phyloP scores from a whole-genome alignment of 768 basidiomycete genomes.

The Boletus insuetus region DNA sequence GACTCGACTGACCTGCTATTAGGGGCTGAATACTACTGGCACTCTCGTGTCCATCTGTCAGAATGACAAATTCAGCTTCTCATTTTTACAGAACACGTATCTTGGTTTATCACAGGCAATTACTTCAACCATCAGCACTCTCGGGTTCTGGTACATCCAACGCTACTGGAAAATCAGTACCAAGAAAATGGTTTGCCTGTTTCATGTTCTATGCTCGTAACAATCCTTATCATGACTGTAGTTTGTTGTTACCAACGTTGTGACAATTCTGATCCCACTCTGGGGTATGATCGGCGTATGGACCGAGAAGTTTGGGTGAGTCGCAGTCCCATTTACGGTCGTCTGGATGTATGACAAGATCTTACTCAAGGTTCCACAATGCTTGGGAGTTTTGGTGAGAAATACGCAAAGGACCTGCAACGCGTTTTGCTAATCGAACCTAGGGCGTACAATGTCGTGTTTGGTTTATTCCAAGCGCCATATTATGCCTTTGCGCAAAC shows the following conservation, averaged over 20 bases:
- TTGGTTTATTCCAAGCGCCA: slow-evolving; percentile 81
- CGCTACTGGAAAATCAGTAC: slow-evolving; percentile 74
- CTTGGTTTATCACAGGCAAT: slow-evolving; percentile 73
- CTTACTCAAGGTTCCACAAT: slow-evolving; percentile 61
- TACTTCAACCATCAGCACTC: slow-evolving; percentile 67
- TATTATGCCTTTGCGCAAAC: slow-evolving; percentile 87
- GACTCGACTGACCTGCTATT: background rate
- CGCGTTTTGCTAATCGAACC: background rate
- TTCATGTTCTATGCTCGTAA: background rate
- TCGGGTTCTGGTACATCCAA: slow-evolving; percentile 85
- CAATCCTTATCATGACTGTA: slow-evolving; percentile 23
- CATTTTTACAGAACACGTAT: slow-evolving; percentile 79
- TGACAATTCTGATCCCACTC: slow-evolving; percentile 73
- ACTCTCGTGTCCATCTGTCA: slow-evolving; percentile 76
- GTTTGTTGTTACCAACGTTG: slow-evolving; percentile 76
- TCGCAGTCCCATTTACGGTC: background rate
- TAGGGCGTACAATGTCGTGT: slow-evolving; percentile 78
- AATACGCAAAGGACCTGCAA: background rate
- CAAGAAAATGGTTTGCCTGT: slow-evolving; percentile 65
- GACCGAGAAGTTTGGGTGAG: slow-evolving; percentile 71
- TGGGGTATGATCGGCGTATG: slow-evolving; percentile 89
- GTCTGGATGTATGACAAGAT: background rate
- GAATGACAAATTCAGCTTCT: slow-evolving; percentile 78
- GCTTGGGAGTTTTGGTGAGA: slow-evolving; percentile 83
- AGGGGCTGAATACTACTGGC: slow-evolving; percentile 81